Conservation (phyloP, 2,329 filamentous ascomycete species). For the Colletotrichum acutatum region DNA sequence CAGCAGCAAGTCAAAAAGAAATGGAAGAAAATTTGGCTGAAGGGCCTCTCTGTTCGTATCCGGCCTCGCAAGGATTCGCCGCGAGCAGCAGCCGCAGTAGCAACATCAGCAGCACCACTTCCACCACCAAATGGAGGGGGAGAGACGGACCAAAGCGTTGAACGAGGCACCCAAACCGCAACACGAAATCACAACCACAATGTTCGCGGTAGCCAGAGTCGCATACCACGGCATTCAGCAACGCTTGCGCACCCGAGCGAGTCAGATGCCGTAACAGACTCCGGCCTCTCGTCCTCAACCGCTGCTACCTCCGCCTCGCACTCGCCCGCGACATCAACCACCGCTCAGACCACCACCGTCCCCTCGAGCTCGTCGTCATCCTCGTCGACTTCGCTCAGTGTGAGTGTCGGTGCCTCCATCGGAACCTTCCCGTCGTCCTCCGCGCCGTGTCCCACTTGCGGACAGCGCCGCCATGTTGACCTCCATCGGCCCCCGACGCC, state of each 20-base stretch:
- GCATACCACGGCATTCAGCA: slow-evolving; percentile 18
- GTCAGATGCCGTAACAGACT: slow-evolving; percentile 16
- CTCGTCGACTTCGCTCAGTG: slow-evolving; percentile 29
- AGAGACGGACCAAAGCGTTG: not conserved
- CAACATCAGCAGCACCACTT: not conserved
- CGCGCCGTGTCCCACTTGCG: slow-evolving; percentile 30
- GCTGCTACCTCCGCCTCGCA: slow-evolving; percentile 16
- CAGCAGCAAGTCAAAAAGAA: slow-evolving; percentile 27
- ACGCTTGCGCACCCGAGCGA: slow-evolving; percentile 17
- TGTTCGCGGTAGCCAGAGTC: not conserved
- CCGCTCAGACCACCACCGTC: slow-evolving; percentile 26
- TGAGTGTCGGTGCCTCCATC: slow-evolving; percentile 29
- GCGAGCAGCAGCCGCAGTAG: not conserved
- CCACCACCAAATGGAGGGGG: no score
- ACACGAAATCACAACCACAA: not conserved
- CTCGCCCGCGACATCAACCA: slow-evolving; percentile 25
- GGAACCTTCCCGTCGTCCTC: slow-evolving; percentile 26
- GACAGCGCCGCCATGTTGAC: slow-evolving; percentile 29
- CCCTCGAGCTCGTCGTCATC: slow-evolving; percentile 24
- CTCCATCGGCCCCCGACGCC: slow-evolving; percentile 32
- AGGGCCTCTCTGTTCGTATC: slow-evolving; percentile 27
- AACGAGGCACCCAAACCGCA: slow-evolving; percentile 30
- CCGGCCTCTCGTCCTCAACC: slow-evolving; percentile 24
- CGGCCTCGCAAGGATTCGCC: slow-evolving; percentile 22
- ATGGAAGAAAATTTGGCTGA: slow-evolving; percentile 29